Base-by-base conservation (phyloP, 257 asterid genomes). In the Ilex aquifolium region DNA sequence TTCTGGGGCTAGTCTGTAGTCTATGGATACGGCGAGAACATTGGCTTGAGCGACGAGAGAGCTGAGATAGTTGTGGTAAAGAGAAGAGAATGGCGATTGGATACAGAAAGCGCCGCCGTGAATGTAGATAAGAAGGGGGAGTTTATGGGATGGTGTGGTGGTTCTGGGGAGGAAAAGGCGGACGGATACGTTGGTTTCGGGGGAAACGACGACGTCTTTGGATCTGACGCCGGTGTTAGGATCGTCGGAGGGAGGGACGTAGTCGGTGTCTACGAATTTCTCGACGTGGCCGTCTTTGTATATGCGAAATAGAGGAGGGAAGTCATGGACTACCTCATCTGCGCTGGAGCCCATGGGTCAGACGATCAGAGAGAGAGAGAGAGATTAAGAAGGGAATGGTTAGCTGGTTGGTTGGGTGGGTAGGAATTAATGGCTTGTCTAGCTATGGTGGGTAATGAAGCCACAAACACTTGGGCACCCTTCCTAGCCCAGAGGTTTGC, bases 21-120 rank as follows among this genome's bases (percentile, higher is more conserved):
- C 95, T 40, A 88, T 61, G 0, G 95, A 86, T 1, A 88, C 83
- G 60, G 76, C 81, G 57, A 88, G 10, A 40, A 77, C 79, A 13
- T 73, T 62, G 46, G 98, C 69, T 68, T 65, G 60, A 2, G 87
- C 77, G 1, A 83, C 86, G 3, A 91, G 61, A 49, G 70, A 12
- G 57, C 60, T 79, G 51, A 72, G 55, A 65, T 84, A 77, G 72
- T 15, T 56, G 68, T 77, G 88, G 67, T 88, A 88, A 0, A 7
- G 0, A 0, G 87, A 51, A 10, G 94, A 81, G 79, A 86, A 83
- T 0, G 95, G 85, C 0, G 96, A 87, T 60, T 78, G 77, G 32
- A 80, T 56, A 0, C 61, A 44, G 72, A 84, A 88, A 4, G 58
- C 98, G 42, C 96, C 98, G 39, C 98, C 98, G 79, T 91, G 98